Base-by-base conservation (phyloP, 1,139 yeast genomes). In the Blastobotrys niveus region DNA sequence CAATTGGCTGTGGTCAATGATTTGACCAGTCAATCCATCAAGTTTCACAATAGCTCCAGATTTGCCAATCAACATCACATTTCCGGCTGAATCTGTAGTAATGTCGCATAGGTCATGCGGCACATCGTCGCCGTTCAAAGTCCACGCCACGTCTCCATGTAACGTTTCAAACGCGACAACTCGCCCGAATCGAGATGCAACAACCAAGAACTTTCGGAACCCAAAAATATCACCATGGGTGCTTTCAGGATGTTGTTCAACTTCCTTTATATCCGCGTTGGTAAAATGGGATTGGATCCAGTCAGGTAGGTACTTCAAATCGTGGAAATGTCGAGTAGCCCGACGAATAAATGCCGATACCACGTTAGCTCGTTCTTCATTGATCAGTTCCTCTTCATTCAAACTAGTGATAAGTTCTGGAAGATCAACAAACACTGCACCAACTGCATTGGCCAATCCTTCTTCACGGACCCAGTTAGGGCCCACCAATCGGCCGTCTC, bases 391-490 rank as follows among this genome's bases (percentile, higher is more conserved):
- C 25, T 65, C 62, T 9, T 61, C 59, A 0, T 71, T 59, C 9
- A 65, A 46, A 8, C 64, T 57, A 5, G 66, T 54, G 8, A 63
- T 64, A 8, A 61, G 56, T 30, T 63, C 65, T 8, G 62, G 54
- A 2, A 66, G 55, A 39, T 72, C 73, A 15, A 74, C 54, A 34
- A 75, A 61, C 2, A 68, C 58, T 27, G 67, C 66, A 14, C 70
- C 70, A 4, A 59, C 59, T 3, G 71, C 61, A 22, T 66, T 56
- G 5, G 73, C 63, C 8, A 74, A 49, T 0, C 77, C 70, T 52
- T 72, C 77, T 52, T 77, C 79, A 42, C 72, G 67, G 2, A 51
- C 37, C 82, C 82, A 77, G 10, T 31, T 12, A 7, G 33, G 43
- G 47, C 24, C 47, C 48, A 26, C 34, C n/a, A 40, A 20, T 14